phyloP scores from a whole-genome alignment of 371 early-diverging fungal species.

The Saksenaea vasiformis region DNA sequence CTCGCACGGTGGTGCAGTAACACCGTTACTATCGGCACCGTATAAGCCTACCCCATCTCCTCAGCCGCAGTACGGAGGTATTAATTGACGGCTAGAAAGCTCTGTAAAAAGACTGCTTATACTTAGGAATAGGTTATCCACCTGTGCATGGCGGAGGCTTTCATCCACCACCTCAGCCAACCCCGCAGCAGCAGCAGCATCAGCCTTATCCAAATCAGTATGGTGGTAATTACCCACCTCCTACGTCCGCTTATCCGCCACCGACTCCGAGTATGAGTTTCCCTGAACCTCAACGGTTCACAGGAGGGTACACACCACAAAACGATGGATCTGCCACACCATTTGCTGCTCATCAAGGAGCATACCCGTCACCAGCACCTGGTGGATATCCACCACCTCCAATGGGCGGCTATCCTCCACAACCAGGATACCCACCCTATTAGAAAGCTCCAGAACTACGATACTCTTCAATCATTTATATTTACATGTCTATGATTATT shows the following conservation, averaged over 20 bases:
- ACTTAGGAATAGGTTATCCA: slow-evolving; percentile 11
- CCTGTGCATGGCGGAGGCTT: slow-evolving; percentile 1
- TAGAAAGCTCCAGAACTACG: background rate
- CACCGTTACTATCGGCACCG: slow-evolving; percentile 17
- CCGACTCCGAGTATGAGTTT: slow-evolving; percentile 13
- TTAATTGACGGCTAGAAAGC: background rate
- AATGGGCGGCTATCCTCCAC: slow-evolving; percentile 20
- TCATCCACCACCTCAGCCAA: slow-evolving; percentile 6
- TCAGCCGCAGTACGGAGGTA: slow-evolving; percentile 10
- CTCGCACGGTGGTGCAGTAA: background rate
- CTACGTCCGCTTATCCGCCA: slow-evolving; percentile 2
- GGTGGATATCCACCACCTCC: slow-evolving; percentile 19
- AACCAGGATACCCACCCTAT: slow-evolving; percentile 21
- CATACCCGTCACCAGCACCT: slow-evolving; percentile 14
- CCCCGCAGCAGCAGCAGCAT: no score
- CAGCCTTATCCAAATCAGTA: slow-evolving; percentile 5
- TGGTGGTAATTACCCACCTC: background rate
- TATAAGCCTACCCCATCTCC: slow-evolving; percentile 12
- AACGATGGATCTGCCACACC: slow-evolving; percentile 12
- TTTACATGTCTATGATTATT: background rate
- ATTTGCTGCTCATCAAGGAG: slow-evolving; percentile 23
- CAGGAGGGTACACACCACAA: slow-evolving; percentile 11
- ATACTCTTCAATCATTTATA: background rate
- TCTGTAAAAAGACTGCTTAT: background rate
- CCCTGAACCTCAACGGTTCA: slow-evolving; percentile 16